A percentile compares a stretch with the other conserved stretches of the same genome.
Evolutionary conservation across 202 grass and related monocot genomes (phyloP).

Genomic region (Brachypodium distachyon): DNA sequence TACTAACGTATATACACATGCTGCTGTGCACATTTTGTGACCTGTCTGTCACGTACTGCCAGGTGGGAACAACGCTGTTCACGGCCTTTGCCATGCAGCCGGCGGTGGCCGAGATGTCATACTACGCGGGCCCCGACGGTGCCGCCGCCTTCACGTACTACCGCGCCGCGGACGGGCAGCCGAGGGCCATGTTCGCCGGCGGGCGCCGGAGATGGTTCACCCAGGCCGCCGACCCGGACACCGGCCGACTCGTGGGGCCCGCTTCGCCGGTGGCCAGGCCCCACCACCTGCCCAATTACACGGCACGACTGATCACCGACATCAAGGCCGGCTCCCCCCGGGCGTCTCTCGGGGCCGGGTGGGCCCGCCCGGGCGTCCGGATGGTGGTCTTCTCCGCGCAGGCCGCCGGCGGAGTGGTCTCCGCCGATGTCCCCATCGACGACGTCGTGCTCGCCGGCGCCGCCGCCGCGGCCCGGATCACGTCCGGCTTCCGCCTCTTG

Average conservation of each 20-base stretch:
- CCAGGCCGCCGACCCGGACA: constrained; percentile 31
- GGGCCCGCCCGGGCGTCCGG: constrained; percentile 9
- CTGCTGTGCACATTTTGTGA: background rate
- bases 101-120: constrained; percentile 39
- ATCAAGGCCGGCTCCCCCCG: background rate
- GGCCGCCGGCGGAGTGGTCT: constrained; percentile 24
- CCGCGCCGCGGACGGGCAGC: background rate
- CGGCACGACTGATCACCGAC: background rate
- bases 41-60: too few species aligned
- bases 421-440: constrained; percentile 25
- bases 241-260: constrained; percentile 4
- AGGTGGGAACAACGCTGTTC: background rate
- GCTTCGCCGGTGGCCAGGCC: background rate
- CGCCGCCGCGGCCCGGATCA: too few species aligned
- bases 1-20: background rate
- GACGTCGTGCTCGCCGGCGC: constrained; percentile 25
- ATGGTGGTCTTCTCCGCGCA: constrained; percentile 47
- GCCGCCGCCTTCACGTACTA: constrained; percentile 41
- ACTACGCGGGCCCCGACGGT: constrained; percentile 40
- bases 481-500: background rate
- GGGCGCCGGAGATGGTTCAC: constrained; percentile 19
- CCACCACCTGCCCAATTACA: background rate
- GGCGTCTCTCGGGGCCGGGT: constrained; percentile 17
- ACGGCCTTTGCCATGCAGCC: constrained; percentile 1
- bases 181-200: constrained; percentile 5